Percentiles rank a stretch among this genome's conserved stretches.
phyloP scores from a whole-genome alignment of 192 early-diverging fungal genomes.

The Coemansia sp. region DNA sequence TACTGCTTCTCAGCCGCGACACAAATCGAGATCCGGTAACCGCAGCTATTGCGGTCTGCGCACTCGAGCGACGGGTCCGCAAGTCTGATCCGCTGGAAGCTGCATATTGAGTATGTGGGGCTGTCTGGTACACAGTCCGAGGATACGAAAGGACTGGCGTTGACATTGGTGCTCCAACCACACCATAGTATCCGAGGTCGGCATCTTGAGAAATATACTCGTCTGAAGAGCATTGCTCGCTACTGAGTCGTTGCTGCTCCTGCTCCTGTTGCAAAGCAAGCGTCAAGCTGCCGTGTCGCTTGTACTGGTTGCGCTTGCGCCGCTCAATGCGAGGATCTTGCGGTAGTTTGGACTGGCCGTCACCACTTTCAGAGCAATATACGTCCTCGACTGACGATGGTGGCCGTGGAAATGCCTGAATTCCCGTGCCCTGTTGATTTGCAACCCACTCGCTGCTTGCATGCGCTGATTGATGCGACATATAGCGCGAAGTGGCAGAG shows the following conservation, averaged over 20 bases:
- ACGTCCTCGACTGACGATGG: constrained; percentile 25
- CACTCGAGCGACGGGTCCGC: constrained; percentile 2
- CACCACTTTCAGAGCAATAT: not conserved
- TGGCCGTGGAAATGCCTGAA: constrained; percentile 33
- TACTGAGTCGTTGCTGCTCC: constrained; percentile 15
- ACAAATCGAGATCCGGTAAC: constrained; percentile 7
- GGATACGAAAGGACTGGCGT: constrained; percentile 14
- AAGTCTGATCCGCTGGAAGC: not conserved
- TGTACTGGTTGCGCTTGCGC: constrained; percentile 46
- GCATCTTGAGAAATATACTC: not conserved
- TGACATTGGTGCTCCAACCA: constrained; percentile 23
- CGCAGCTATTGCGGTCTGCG: constrained; percentile 8
- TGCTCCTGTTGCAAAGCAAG: constrained; percentile 35
- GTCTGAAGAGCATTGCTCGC: not conserved
- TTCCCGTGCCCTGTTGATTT: not conserved
- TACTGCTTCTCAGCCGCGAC: constrained; percentile 24
- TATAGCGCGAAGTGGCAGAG: not conserved
- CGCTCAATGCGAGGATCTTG: constrained; percentile 35
- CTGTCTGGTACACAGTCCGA: constrained; percentile 9
- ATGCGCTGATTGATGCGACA: constrained; percentile 2
- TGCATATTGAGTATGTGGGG: not conserved
- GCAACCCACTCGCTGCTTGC: constrained; percentile 1
- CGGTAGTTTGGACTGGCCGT: not conserved
- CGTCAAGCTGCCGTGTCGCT: constrained; percentile 47
- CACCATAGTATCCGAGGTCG: not conserved